These are phyloP conservation scores for Albugo candida DNA, from an alignment of 352 stramenopile genomes.

Conservation along the genomic window DNA sequence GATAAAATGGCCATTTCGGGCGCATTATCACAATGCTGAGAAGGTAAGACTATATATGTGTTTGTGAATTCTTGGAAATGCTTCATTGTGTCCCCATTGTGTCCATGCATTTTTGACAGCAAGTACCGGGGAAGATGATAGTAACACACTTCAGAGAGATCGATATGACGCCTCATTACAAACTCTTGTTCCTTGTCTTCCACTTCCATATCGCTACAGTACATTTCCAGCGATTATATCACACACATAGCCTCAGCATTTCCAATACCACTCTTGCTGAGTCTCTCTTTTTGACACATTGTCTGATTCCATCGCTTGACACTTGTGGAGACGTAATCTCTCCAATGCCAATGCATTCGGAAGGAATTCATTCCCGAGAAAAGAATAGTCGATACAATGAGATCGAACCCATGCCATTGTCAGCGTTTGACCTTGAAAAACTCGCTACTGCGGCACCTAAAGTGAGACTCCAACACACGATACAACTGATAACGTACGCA, in stretches of 20 bases:
- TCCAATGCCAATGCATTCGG: constrained; percentile 76
- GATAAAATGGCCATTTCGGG: constrained; percentile 1
- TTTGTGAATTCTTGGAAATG: constrained; percentile 61
- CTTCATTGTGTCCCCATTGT: constrained; percentile 43
- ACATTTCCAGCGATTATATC: background rate
- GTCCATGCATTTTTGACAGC: constrained; percentile 43
- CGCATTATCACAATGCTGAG: constrained; percentile 7
- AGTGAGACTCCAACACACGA: background rate
- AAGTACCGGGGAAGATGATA: constrained; percentile 45
- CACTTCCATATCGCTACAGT: background rate
- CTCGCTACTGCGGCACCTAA: constrained; percentile 15
- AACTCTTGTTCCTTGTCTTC: background rate
- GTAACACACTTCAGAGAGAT: constrained; percentile 59
- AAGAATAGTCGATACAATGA: constrained; percentile 78
- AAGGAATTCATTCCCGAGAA: constrained; percentile 77
- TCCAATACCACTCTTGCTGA: too few relatives aligned
- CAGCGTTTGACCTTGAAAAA: constrained; percentile 42
- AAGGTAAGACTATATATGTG: constrained; percentile 57
- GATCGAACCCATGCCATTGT: constrained; percentile 35
- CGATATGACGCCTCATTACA: constrained; percentile 17
- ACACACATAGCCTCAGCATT: too few relatives aligned
- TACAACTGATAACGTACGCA: constrained; percentile 16
- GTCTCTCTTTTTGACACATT: too few relatives aligned
- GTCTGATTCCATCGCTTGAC: too few relatives aligned
- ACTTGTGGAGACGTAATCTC: constrained; percentile 21